A percentile compares a stretch with the other conserved stretches of the same genome.
These are phyloP conservation scores for Apiosordaria backusii DNA, from an alignment of 495 filamentous ascomycete species.

Conservation along the genomic window DNA sequence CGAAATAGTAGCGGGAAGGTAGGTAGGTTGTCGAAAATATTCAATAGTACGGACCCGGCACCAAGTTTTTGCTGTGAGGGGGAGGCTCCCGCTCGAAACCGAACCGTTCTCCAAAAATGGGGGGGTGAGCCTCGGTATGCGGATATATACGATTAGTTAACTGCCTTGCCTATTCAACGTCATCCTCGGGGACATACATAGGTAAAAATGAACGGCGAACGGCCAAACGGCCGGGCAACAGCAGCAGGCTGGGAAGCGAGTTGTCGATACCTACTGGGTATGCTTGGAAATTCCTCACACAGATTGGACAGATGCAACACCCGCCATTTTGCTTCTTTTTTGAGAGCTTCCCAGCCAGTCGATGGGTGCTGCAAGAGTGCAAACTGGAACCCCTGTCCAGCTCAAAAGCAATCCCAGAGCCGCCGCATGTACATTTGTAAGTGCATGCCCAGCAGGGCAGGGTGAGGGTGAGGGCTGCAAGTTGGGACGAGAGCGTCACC, in stretches of 20 bases:
- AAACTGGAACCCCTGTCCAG: slow-evolving; percentile 30
- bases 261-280: background rate
- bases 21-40: background rate
- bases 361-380: slow-evolving; percentile 24
- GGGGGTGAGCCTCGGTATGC: background rate
- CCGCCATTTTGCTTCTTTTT: slow-evolving; percentile 23
- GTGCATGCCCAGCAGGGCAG: no score
- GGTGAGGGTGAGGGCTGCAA: no score
- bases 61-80: background rate
- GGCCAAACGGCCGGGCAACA: background rate
- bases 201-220: background rate
- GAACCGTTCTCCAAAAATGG: background rate
- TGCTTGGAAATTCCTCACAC: slow-evolving; percentile 8
- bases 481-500: slow-evolving; percentile 13
- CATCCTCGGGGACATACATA: background rate
- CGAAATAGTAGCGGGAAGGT: background rate
- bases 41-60: slow-evolving; percentile 1
- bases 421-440: slow-evolving; percentile 18
- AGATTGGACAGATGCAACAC: slow-evolving; percentile 23
- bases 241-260: background rate
- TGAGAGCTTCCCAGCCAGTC: slow-evolving; percentile 23
- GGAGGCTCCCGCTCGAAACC: background rate
- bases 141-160: background rate
- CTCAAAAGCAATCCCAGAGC: slow-evolving; percentile 29
- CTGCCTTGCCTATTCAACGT: background rate